phyloP scores from a whole-genome alignment of 2,329 filamentous ascomycete genomes.

The Diaporthe sp. region DNA sequence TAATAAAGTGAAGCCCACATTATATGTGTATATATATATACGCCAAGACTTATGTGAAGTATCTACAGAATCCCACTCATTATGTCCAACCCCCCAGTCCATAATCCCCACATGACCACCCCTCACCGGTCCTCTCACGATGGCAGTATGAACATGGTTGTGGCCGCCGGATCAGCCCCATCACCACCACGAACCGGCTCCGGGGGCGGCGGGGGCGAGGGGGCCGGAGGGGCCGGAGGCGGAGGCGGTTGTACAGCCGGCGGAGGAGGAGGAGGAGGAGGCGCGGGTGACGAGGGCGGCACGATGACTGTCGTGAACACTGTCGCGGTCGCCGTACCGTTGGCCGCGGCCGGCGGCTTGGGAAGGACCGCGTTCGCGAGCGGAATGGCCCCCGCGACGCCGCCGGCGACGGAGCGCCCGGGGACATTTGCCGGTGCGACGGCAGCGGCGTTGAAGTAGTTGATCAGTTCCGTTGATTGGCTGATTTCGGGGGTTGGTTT shows the following conservation, averaged over 20 bases:
- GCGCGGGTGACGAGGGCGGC: not conserved
- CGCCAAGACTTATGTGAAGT: not conserved
- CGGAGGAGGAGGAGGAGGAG: not conserved
- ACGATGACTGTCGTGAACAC: constrained; percentile 35
- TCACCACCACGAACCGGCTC: constrained; percentile 5
- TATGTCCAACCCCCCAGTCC: not conserved
- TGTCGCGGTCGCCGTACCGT: constrained; percentile 29
- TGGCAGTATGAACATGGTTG: constrained; percentile 17
- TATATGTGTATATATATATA: not conserved
- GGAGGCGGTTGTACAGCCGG: not conserved
- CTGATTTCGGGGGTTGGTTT: not conserved
- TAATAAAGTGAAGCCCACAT: not conserved
- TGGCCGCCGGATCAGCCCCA: not conserved
- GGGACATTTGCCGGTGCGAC: constrained; percentile 2
- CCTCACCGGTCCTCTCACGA: not conserved
- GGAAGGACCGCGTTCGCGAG: constrained; percentile 31
- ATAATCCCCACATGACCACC: not conserved
- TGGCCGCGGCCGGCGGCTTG: not conserved
- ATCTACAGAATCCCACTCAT: constrained; percentile 6
- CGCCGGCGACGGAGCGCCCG: constrained; percentile 20
- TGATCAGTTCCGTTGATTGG: constrained; percentile 7
- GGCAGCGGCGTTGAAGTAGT: constrained; percentile 30
- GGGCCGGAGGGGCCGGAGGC: not conserved
- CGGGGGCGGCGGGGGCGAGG: not conserved
- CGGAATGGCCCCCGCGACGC: constrained; percentile 31